Conservation (phyloP, 306 rosid species). For the Datisca glomerata region DNA sequence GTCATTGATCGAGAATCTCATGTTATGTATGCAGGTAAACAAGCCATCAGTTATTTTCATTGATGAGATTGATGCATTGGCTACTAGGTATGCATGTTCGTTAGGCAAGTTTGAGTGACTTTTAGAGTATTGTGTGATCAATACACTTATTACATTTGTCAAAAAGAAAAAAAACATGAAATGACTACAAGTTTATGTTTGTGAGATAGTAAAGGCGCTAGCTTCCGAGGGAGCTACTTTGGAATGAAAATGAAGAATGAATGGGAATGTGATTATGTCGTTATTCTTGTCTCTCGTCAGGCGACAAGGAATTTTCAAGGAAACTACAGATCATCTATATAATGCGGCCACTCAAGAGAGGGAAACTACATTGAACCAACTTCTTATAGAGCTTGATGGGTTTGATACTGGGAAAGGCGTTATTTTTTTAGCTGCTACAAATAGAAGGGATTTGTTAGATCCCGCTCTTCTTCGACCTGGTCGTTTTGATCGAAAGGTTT, state of each 20-base stretch:
- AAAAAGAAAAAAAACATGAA: no score
- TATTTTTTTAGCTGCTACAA: constrained; percentile 93
- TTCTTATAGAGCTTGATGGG: constrained; percentile 94
- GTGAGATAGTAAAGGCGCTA: no score
- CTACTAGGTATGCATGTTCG: constrained; percentile 87
- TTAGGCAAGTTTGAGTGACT: no score
- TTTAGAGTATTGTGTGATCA: no score
- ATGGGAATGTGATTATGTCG: constrained; percentile 11
- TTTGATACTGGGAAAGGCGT: constrained; percentile 99
- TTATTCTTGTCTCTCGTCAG: constrained; percentile 32
- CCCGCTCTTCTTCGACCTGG: constrained; percentile 99
- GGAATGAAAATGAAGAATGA: not conserved
- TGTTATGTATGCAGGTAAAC: constrained; percentile 68
- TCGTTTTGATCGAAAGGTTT: constrained; percentile 97
- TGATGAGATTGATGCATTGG: constrained; percentile 97
- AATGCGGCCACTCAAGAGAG: constrained; percentile 99
- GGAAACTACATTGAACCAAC: constrained; percentile 96
- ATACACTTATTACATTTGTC: no score
- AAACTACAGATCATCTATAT: constrained; percentile 54
- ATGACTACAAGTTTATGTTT: no score
- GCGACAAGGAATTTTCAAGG: constrained; percentile 97
- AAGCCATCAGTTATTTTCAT: constrained; percentile 94
- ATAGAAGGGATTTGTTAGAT: constrained; percentile 91
- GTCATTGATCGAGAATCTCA: constrained; percentile 1
- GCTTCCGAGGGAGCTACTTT: not conserved